Base-by-base conservation (phyloP, 2,329 filamentous ascomycete genomes). In the Trichophyton schoenleinii region DNA sequence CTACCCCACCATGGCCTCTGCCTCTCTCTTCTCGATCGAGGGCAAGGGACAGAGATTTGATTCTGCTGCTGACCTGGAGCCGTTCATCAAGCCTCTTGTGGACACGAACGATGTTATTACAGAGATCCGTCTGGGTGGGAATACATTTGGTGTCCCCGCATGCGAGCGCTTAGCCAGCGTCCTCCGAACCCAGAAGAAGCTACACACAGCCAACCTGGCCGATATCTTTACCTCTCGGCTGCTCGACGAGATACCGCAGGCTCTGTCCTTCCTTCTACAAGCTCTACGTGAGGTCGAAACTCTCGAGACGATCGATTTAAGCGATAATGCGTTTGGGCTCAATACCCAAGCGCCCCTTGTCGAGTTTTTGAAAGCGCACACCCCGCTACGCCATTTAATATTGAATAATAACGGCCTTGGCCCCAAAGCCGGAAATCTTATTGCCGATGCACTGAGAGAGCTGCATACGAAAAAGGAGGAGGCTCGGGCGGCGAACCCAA, bases 361-460 rank as follows among this genome's bases (percentile, higher is more conserved):
- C 67, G 88, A 89, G 63, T 99, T 99, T 78, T 84, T 99, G 64
- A 86, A 88, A 61, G 82, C 86, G 62, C 92, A 97, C 76, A 84
- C 88, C 2, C 92, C 94, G 2, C 85, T 99, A 48, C 91, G 91
- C 75, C 91, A 96, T 75, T 84, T 99, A 31, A 90, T 95, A 75
- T 85, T 99, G 62, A 97, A 97, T 81, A 99, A 99, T 81, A 99
- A 99, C 74, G 94, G 94, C 31, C 84, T 99, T 42, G 94, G 94
- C 11, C 94, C 94, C 22, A 87, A 91, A 64, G 92, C 92, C 8
- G 94, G 94, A 62, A 89, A 89, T 53, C 80, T 94, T 60, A 86
- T 99, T 68, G 94, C 92, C 58, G 86, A 96, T 71, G 89, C 94
- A 5, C 85, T 99, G 60, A 87, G 85, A 20, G 82, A 85, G 65